Base-by-base conservation (phyloP, 345 rosid species). In the Melaleuca quinquenervia region DNA sequence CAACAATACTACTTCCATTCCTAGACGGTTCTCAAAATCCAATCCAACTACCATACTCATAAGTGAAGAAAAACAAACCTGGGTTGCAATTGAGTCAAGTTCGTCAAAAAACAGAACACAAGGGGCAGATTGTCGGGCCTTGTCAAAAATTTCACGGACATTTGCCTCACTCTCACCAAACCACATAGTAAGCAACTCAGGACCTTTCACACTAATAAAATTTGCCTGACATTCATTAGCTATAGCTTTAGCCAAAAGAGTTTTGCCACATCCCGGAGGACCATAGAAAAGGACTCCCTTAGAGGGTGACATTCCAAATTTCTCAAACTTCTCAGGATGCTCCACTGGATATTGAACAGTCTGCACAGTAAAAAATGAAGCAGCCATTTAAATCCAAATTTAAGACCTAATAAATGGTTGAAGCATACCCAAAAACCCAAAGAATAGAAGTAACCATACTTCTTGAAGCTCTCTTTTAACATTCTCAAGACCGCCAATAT, bases 281-380 rank as follows among this genome's bases (percentile, higher is more conserved):
- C 99, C 99, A 82, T 96, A 97, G 92, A 97, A 96, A 36, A 96
- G 94, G 48, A 97, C 99, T 83, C 99, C 99, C 92, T 96, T 97
- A 6, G 98, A 97, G 49, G 98, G 99, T 64, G 98, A 95, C 99
- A 96, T 96, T 75, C 98, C 99, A 80, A 96, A 96, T 89, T 96
- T 96, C 89, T 96, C 99, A 64, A 96, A 95, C 85, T 96, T 96
- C 92, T 96, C 98, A 20, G 99, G 99, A 88, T 96, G 99, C 94
- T 96, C 98, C 90, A 96, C 99, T 11, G 99, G 99, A 87, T 96
- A 96, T 89, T 96, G 99, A 89, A 97, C 99, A 89, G 99, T 97
- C 98, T 96, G 89, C 88, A 89, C 26, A 50, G 32, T 78, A 82
- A 83, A 86, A 44, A 84, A 70, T 32, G 80, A 20, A 70, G 80